Evolutionary conservation across 1,139 yeast genomes (phyloP).

Genomic region (Yamadazyma membranifaciens): DNA sequence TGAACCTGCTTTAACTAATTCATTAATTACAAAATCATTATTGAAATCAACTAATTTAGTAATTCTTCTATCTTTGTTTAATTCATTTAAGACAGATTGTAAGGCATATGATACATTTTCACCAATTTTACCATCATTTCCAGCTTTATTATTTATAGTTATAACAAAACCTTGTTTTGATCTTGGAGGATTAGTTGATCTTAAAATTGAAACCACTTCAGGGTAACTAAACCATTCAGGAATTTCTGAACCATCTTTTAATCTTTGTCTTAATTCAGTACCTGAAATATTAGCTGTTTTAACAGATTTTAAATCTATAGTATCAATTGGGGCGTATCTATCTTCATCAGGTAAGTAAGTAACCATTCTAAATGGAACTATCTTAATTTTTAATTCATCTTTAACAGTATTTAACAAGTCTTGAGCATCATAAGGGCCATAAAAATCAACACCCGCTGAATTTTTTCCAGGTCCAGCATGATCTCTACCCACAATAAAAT

Average conservation of each 20-base stretch:
- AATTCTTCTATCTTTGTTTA: slow-evolving; percentile 82
- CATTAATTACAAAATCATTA: slow-evolving; percentile 66
- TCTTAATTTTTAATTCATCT: slow-evolving; percentile 74
- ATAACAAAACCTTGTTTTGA: slow-evolving; percentile 82
- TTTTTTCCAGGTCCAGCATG: slow-evolving; percentile 97
- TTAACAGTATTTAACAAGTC: slow-evolving; percentile 73
- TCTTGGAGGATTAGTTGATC: slow-evolving; percentile 95
- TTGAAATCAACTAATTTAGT: slow-evolving; percentile 58
- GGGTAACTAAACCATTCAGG: slow-evolving; percentile 98
- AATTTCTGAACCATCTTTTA: slow-evolving; percentile 82
- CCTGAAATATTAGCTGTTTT: slow-evolving; percentile 92
- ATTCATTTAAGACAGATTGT: slow-evolving; percentile 87
- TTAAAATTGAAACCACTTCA: slow-evolving; percentile 85
- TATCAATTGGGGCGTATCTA: slow-evolving; percentile 93
- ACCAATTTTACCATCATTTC: slow-evolving; percentile 27
- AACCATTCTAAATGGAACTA: slow-evolving; percentile 96
- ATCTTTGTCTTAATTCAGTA: slow-evolving; percentile 86
- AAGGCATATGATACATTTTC: slow-evolving; percentile 71
- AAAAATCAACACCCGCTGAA: slow-evolving; percentile 90
- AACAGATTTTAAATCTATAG: slow-evolving; percentile 69
- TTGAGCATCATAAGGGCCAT: slow-evolving; percentile 97
- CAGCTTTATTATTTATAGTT: slow-evolving; percentile 36
- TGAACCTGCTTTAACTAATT: slow-evolving; percentile 84
- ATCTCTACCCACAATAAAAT: slow-evolving; percentile 96
- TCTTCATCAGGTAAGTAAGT: slow-evolving; percentile 95